These are phyloP conservation scores for Candida nanaspora DNA, from an alignment of 805 yeast species.

Conservation along the genomic window DNA sequence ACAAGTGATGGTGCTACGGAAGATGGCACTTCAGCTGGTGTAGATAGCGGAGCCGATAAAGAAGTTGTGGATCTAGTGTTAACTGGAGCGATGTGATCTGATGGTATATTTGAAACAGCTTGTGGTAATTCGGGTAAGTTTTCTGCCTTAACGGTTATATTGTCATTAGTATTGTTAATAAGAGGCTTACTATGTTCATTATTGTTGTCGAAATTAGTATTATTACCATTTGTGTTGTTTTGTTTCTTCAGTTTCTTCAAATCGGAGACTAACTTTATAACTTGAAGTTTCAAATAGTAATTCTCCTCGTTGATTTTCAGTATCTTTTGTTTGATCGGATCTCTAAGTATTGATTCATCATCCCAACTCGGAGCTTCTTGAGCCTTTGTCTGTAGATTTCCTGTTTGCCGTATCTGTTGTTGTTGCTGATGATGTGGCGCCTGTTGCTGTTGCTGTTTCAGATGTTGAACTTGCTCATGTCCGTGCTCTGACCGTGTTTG, in stretches of 20 bases:
- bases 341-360: slow-evolving; percentile 17
- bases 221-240: neutral
- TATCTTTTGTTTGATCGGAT: slow-evolving; percentile 33
- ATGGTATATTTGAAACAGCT: no score
- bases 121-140: no score
- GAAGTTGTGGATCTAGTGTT: no score
- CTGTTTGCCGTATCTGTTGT: neutral
- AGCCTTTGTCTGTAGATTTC: neutral
- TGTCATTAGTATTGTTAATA: neutral
- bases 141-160: slow-evolving; percentile 4
- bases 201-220: no score
- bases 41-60: no score
- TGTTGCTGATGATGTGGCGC: neutral
- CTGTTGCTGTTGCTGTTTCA: neutral
- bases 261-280: slow-evolving; percentile 37
- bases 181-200: no score
- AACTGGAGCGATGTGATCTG: no score
- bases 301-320: slow-evolving; percentile 38
- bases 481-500: no score
- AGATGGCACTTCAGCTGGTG: no score
- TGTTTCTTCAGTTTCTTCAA: slow-evolving; percentile 28
- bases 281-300: slow-evolving; percentile 33
- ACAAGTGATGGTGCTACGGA: no score
- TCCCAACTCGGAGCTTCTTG: slow-evolving; percentile 1
- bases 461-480: neutral